Evolutionary conservation across 2,329 filamentous ascomycete genomes (phyloP), one percentile per base, ranked within the genome.

Genomic region (Teratosphaeria destructans): DNA sequence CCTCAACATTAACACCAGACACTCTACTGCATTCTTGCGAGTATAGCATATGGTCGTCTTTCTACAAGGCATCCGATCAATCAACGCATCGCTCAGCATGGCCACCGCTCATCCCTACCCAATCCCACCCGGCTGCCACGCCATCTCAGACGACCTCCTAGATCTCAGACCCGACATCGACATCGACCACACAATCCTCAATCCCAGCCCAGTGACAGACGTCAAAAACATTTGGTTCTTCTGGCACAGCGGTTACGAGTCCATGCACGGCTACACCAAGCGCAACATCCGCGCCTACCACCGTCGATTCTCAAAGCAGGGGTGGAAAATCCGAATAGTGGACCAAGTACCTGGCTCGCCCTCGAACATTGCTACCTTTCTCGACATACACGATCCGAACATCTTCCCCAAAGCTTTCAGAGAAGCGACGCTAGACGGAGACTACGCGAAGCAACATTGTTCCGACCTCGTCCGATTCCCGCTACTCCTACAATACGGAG

Each of bases 391-490:
- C 62, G 73, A 6, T 57, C 67, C 1, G 68, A 71, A 1, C 64
- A 73, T 43, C 71, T 64, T 59, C 32, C 60, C 58, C 7, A 32
- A 67, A 75, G 78, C 81, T 0, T 84, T 84, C 65, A 67, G 69
- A 6, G 72, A 82, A n/a, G 75, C 76, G 6, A 76, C 74, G 0
- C 72, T 85, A 6, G 72, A 71, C 3, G 82, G 82, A 14, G 70
- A 70, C 8, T 82, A 81, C 67, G 77, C 76, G 0, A 70, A 72
- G 2, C 82, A 84, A 64, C 82, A 84, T 65, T 79, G 75, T 0
- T 83, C 81, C 0, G 83, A 85, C 61, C 77, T 85, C 1, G 79
- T 85, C 3, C 78, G 82, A 0, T 83, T 75, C 64, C 82, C 82
- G 2, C 71, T 84, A 12, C 69, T 85, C n/a, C 73, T 83, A 53